These are phyloP conservation scores for Albifimbria verrucaria DNA, from an alignment of 2,329 filamentous ascomycete genomes.

Conservation along the genomic window DNA sequence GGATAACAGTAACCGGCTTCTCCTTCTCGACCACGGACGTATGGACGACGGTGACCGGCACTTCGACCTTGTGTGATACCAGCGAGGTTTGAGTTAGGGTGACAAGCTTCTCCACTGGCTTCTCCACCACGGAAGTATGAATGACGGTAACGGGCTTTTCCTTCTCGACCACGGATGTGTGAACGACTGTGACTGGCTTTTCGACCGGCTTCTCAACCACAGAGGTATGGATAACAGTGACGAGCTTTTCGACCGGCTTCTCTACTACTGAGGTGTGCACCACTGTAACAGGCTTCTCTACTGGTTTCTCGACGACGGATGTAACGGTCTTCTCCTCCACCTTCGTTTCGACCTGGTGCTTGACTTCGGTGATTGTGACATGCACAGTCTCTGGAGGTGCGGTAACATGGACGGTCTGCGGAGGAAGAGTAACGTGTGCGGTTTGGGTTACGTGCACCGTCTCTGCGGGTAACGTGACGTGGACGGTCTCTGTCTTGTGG, in stretches of 20 bases:
- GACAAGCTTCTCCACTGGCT: background rate
- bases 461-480: background rate
- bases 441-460: background rate
- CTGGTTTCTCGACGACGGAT: background rate
- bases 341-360: background rate
- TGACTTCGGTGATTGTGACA: background rate
- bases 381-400: background rate
- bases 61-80: background rate
- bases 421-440: background rate
- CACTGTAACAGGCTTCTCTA: background rate
- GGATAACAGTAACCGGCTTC: conserved; percentile 7
- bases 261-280: background rate
- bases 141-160: background rate
- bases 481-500: background rate
- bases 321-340: background rate
- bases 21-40: background rate
- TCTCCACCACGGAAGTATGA: background rate
- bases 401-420: background rate
- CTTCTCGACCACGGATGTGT: background rate
- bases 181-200: background rate
- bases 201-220: background rate
- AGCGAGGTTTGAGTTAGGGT: background rate
- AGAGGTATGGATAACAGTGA: background rate
- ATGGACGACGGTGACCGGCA: background rate
- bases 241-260: background rate